Conservation (phyloP, 768 basidiomycete species). For the Tylopilus sp. region DNA sequence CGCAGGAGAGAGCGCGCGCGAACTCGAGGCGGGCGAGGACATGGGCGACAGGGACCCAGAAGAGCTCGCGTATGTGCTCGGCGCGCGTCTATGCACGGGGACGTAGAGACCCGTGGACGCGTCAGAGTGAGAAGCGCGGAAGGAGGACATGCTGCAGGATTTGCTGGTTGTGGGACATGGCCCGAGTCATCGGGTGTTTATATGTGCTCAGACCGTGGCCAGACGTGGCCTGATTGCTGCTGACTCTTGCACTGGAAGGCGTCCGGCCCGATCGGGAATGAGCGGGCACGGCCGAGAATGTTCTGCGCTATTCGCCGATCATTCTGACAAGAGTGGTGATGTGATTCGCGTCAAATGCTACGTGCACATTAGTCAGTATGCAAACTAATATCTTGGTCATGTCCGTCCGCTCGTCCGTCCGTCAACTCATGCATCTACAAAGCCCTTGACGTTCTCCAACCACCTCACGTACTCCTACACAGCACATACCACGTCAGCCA, state of each 20-base stretch:
- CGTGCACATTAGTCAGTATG: conserved; percentile 7
- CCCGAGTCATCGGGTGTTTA: background rate
- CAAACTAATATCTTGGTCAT: background rate
- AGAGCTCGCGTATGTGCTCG: background rate
- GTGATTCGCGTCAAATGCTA: conserved; percentile 8
- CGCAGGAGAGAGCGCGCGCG: conserved; percentile 2
- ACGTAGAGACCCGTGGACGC: conserved; percentile 30
- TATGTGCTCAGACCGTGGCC: background rate
- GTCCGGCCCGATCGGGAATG: background rate
- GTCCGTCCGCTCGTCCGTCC: background rate
- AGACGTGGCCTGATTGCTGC: background rate
- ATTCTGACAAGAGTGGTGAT: conserved; percentile 21
- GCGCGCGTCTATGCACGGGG: conserved; percentile 39
- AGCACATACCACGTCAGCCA: conserved; percentile 3
- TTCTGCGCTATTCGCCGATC: conserved; percentile 11
- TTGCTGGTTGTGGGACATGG: background rate
- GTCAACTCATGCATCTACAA: conserved; percentile 61
- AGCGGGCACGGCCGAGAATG: conserved; percentile 4
- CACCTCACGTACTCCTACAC: conserved; percentile 87
- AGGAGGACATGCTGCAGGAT: conserved; percentile 23
- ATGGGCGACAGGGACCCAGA: background rate
- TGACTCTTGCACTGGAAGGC: background rate
- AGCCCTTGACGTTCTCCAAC: conserved; percentile 78
- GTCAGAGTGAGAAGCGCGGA: background rate
- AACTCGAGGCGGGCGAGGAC: conserved; percentile 13